Conservation (phyloP, 148 eudicot genomes). For the Chenopodium suecicum region DNA sequence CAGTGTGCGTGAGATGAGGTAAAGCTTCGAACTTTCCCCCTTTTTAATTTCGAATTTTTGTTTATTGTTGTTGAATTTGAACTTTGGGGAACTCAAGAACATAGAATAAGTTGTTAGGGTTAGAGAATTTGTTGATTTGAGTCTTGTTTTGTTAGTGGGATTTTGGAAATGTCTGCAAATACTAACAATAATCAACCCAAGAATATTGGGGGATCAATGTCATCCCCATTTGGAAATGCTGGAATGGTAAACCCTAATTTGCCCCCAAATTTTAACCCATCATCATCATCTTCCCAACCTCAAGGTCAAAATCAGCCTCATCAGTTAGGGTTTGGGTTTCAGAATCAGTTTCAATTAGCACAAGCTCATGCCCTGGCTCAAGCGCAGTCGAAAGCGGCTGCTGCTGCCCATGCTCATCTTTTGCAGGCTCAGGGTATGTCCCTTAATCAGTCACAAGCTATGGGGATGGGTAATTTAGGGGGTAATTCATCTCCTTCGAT, state of each 20-base stretch:
- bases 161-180: constrained; percentile 49
- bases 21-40: background rate
- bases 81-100: background rate
- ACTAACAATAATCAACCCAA: constrained; percentile 48
- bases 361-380: constrained; percentile 49
- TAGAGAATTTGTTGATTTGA: background rate
- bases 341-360: constrained; percentile 58
- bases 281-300: constrained; percentile 24
- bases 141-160: constrained; percentile 2
- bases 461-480: constrained; percentile 47
- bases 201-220: constrained; percentile 38
- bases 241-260: constrained; percentile 47
- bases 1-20: background rate
- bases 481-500: constrained; percentile 32
- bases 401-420: constrained; percentile 37
- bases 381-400: constrained; percentile 43
- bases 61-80: background rate
- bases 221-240: constrained; percentile 60
- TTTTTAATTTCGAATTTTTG: background rate
- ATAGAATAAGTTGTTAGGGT: background rate
- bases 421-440: constrained; percentile 66
- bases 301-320: constrained; percentile 49
- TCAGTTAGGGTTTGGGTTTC: constrained; percentile 56
- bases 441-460: constrained; percentile 44
- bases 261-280: constrained; percentile 46